phyloP scores from a whole-genome alignment of 768 basidiomycete genomes.

The Mrakia hoshinonis region DNA sequence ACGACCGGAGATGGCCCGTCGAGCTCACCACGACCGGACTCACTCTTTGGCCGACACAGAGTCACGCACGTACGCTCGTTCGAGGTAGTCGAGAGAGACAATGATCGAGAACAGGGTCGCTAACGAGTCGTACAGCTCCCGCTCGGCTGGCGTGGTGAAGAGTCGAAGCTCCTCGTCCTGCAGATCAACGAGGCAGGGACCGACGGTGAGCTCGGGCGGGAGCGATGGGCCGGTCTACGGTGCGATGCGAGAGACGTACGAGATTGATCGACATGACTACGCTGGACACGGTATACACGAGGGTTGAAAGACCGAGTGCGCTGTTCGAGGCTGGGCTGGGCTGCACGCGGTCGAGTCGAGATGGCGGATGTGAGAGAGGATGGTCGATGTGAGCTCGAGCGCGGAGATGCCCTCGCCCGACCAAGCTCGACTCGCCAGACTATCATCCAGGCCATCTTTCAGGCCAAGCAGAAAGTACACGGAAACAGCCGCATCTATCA shows the following conservation, averaged over 20 bases:
- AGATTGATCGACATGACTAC: slow-evolving; percentile 3
- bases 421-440: too few species aligned
- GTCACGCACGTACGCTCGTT: slow-evolving; percentile 90
- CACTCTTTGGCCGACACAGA: slow-evolving; percentile 83
- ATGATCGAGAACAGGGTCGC: slow-evolving; percentile 88
- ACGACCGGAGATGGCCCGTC: background rate
- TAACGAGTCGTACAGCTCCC: slow-evolving; percentile 77
- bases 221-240: too few species aligned
- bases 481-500: background rate
- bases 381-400: too few species aligned
- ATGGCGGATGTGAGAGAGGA: too few species aligned
- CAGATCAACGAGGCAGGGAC: background rate
- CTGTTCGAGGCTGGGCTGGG: too few species aligned
- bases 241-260: background rate
- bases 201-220: background rate
- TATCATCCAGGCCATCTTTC: too few species aligned
- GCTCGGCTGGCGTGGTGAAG: slow-evolving; percentile 74
- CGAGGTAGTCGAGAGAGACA: slow-evolving; percentile 84
- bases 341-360: too few species aligned
- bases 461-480: background rate
- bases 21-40: slow-evolving; percentile 39
- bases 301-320: too few species aligned
- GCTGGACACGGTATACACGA: too few species aligned
- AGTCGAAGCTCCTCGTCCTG: slow-evolving; percentile 82
- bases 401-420: too few species aligned